Base-by-base conservation (phyloP, 495 filamentous ascomycete genomes). In the Hyaloscypha hepaticicola region DNA sequence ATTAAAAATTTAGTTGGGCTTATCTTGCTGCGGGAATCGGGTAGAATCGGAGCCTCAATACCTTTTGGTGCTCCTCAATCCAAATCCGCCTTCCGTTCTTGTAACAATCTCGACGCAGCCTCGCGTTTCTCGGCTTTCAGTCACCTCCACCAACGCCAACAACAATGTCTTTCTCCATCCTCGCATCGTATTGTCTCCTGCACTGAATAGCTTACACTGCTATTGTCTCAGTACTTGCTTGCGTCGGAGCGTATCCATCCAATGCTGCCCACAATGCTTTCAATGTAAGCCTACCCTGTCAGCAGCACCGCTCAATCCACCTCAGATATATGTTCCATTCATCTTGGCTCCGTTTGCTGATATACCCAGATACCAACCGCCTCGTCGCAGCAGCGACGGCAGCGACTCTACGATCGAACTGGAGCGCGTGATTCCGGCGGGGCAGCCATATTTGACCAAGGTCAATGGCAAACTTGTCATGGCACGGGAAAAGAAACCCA, bases 391-490 rank as follows among this genome's bases (percentile, higher is more conserved):
- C 2, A 62, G 48, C 22, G 21, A 22, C 19, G 49, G 55, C 49
- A 22, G 19, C 14, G 28, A 55, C n/a, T 52, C 58, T 4, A 29
- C 28, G 5, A 38, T 31, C 22, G 58, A 64, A 21, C 27, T 27
- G 12, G 38, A 41, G 12, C 19, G 25, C 16, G 29, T 70, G 48
- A 59, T 66, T 6, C 69, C 69, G n/a, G 29, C 64, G 26, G 69
- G 69, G 5, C 12, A 2, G 14, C 63, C 69, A 19, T 72, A 72
- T 48, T 34, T 72, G 5, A 72, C 70, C 16, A 70, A 68, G 55
- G 51, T 66, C 25, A 72, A 72, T n/a, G 70, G 70, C n/a, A 63
- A 64, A 34, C 66, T 72, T 22, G 68, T 72, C 9, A 64, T 72
- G 65, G 70, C 68, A 19, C 70, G 70, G 24, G 55, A 48, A 1